Evolutionary conservation across 257 asterid species (phyloP).

Genomic region (Gentiana macrophylla): DNA sequence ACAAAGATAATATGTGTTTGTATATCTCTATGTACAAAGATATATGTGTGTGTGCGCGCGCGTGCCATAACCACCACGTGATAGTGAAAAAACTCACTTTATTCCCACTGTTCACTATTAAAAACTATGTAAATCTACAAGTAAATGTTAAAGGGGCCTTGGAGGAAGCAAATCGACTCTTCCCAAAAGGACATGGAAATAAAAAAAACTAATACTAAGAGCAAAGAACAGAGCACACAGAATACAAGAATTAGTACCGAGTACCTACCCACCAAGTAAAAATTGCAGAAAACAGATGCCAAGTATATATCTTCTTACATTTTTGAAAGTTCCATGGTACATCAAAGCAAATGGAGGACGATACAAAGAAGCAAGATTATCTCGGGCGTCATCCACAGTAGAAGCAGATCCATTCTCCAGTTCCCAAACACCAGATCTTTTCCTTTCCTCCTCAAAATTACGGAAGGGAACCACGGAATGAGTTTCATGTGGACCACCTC

Average conservation of each 20-base stretch:
- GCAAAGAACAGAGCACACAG: neutral
- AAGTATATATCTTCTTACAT: slow-evolving; percentile 26
- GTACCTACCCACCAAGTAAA: slow-evolving; percentile 1
- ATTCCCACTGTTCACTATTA: too few relatives aligned
- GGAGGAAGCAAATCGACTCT: neutral
- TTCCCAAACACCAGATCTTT: slow-evolving; percentile 79
- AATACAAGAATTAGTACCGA: neutral
- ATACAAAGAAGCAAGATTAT: slow-evolving; percentile 89
- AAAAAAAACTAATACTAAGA: neutral
- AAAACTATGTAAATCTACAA: too few relatives aligned
- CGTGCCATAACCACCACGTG: too few relatives aligned
- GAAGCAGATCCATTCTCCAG: slow-evolving; percentile 58
- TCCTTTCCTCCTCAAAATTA: slow-evolving; percentile 92
- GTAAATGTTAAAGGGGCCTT: neutral
- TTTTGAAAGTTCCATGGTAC: slow-evolving; percentile 86
- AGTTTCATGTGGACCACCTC: slow-evolving; percentile 52
- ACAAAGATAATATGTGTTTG: too few relatives aligned
- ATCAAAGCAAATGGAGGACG: slow-evolving; percentile 94
- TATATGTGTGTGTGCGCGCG: too few relatives aligned
- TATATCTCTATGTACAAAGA: too few relatives aligned
- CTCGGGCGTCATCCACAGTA: slow-evolving; percentile 47
- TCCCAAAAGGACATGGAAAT: neutral
- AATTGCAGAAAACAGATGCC: slow-evolving; percentile 1
- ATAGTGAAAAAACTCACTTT: too few relatives aligned
- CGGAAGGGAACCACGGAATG: slow-evolving; percentile 87